Percentiles rank a stretch among this genome's conserved stretches.
Evolutionary conservation across 1,284 basidiomycete species (phyloP).

Genomic region (Cryptococcus sp.): DNA sequence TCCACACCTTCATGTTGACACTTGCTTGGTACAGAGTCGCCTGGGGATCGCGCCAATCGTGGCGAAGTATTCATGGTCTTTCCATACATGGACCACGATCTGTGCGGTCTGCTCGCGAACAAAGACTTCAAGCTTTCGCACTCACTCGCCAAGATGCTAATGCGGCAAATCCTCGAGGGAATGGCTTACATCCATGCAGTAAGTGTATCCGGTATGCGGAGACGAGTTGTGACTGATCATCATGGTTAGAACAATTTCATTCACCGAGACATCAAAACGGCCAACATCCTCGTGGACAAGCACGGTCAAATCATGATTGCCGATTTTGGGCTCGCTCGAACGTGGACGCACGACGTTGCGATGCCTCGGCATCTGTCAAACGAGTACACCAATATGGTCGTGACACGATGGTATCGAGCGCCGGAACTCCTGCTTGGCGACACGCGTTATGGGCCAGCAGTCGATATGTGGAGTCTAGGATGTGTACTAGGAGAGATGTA

Average conservation of each 20-base stretch:
- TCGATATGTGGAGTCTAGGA: constrained; percentile 99
- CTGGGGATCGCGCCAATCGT: constrained; percentile 32
- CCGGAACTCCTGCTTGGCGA: constrained; percentile 92
- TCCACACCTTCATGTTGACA: not conserved
- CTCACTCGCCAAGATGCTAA: constrained; percentile 91
- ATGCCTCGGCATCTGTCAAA: constrained; percentile 53
- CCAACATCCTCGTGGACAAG: constrained; percentile 93
- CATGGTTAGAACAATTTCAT: constrained; percentile 79
- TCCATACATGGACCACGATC: constrained; percentile 99
- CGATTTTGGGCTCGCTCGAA: constrained; percentile 92
- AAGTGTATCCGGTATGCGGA: constrained; percentile 32
- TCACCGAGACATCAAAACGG: constrained; percentile 98
- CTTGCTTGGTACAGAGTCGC: constrained; percentile 22
- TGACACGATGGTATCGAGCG: constrained; percentile 98
- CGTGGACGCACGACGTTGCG: constrained; percentile 56
- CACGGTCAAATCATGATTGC: constrained; percentile 81
- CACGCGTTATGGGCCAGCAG: constrained; percentile 83
- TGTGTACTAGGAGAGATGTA: constrained; percentile 98
- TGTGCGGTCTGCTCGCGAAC: constrained; percentile 91
- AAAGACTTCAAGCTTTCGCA: constrained; percentile 75
- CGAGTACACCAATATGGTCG: constrained; percentile 94
- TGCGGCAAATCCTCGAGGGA: constrained; percentile 92
- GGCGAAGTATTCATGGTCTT: constrained; percentile 91
- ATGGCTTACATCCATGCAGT: constrained; percentile 93
- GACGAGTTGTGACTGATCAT: not conserved